These are phyloP conservation scores for Favolaschia claudopus DNA, from an alignment of 768 basidiomycete genomes.

Conservation along the genomic window DNA sequence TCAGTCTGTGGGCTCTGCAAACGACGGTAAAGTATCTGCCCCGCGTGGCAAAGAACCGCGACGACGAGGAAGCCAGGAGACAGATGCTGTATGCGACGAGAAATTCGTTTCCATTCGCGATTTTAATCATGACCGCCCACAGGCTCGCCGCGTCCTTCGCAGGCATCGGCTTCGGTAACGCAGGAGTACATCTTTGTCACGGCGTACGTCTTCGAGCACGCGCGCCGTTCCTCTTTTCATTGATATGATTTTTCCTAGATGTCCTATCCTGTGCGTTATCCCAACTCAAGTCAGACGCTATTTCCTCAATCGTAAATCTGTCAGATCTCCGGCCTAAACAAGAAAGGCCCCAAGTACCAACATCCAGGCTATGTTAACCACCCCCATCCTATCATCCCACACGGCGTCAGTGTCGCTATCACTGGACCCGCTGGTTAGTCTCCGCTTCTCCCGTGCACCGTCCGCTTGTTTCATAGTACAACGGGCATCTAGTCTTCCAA, in stretches of 20 bases:
- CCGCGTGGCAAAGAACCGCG: slow-evolving; percentile 78
- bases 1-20: slow-evolving; percentile 92
- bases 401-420: slow-evolving; percentile 90
- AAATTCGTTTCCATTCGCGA: background rate
- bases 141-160: slow-evolving; percentile 94
- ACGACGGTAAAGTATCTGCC: slow-evolving; percentile 91
- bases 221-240: background rate
- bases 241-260: slow-evolving; percentile 9
- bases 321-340: slow-evolving; percentile 93
- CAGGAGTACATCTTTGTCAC: slow-evolving; percentile 90
- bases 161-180: slow-evolving; percentile 95
- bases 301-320: background rate
- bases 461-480: slow-evolving; percentile 5
- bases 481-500: slow-evolving; percentile 71
- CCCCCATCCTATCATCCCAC: slow-evolving; percentile 91
- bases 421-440: slow-evolving; percentile 82
- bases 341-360: slow-evolving; percentile 90
- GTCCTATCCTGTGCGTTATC: slow-evolving; percentile 21
- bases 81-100: slow-evolving; percentile 82
- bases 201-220: slow-evolving; percentile 59
- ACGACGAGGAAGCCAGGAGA: slow-evolving; percentile 82
- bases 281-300: background rate
- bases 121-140: slow-evolving; percentile 2
- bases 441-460: slow-evolving; percentile 17
- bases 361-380: slow-evolving; percentile 90